Evolutionary conservation across 441 rosid species (phyloP).

Genomic region (Pelargonium australe): DNA sequence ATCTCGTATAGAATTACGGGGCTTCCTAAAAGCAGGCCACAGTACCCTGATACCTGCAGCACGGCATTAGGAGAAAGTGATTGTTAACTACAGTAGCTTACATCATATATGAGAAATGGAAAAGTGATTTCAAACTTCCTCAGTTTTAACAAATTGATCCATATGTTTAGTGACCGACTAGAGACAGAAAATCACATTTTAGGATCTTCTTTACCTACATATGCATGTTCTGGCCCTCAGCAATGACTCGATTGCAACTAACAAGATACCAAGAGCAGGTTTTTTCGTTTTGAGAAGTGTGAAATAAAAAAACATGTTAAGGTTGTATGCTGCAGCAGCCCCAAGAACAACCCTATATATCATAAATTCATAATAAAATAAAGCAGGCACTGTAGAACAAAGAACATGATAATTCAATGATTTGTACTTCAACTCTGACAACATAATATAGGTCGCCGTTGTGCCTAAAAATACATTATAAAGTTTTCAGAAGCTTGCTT

Average conservation of each 20-base stretch:
- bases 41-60: constrained; percentile 87
- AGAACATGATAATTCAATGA: too few relatives aligned
- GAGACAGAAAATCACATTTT: not conserved
- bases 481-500: not conserved
- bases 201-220: not conserved
- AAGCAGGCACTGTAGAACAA: too few relatives aligned
- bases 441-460: too few relatives aligned
- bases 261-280: not conserved
- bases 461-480: not conserved
- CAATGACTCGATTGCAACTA: too few relatives aligned
- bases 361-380: too few relatives aligned
- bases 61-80: constrained; percentile 9
- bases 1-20: constrained; percentile 85
- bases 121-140: constrained; percentile 2
- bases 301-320: not conserved
- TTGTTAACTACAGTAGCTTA: constrained; percentile 1
- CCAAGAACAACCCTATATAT: too few relatives aligned
- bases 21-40: constrained; percentile 90
- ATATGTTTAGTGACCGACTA: too few relatives aligned
- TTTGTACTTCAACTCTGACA: too few relatives aligned
- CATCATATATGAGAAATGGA: not conserved
- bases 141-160: not conserved
- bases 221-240: too few relatives aligned
- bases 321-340: not conserved
- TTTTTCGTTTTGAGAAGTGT: not conserved